Evolutionary conservation across 805 yeast genomes (phyloP).

Genomic region (Candida manassasensis): DNA sequence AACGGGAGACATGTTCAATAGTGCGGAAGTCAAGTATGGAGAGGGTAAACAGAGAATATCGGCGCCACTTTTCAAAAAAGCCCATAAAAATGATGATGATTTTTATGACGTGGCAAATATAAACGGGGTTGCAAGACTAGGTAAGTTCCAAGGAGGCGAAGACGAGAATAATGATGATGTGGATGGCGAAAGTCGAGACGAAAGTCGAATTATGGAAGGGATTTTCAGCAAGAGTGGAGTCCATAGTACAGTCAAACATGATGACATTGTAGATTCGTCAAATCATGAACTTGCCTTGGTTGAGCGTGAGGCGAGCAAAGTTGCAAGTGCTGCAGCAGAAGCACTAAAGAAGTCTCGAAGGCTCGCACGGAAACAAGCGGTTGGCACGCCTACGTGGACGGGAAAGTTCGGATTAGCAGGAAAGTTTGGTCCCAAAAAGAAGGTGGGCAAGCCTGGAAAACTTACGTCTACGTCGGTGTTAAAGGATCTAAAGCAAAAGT

Average conservation of each 20-base stretch:
- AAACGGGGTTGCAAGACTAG: conserved; percentile 70
- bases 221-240: conserved; percentile 68
- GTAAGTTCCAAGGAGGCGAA: conserved; percentile 50
- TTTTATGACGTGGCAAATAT: conserved; percentile 58
- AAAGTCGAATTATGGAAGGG: conserved; percentile 67
- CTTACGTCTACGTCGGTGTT: conserved; percentile 48
- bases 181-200: conserved; percentile 32
- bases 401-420: conserved; percentile 90
- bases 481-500: conserved; percentile 41
- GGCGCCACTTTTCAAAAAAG: conserved; percentile 21
- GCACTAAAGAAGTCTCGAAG: conserved; percentile 60
- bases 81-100: conserved; percentile 54
- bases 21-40: conserved; percentile 36
- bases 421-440: conserved; percentile 30
- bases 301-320: conserved; percentile 58
- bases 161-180: conserved; percentile 17
- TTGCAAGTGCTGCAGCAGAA: conserved; percentile 48
- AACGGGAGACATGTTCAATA: conserved; percentile 59
- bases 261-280: conserved; percentile 57
- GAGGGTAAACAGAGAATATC: conserved; percentile 32
- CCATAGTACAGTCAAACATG: conserved; percentile 75
- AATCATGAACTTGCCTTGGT: conserved; percentile 50
- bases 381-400: conserved; percentile 95
- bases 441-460: conserved; percentile 1
- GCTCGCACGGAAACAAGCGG: conserved; percentile 37